A percentile compares a stretch with the other conserved stretches of the same genome.
Evolutionary conservation across 129 eudicot species (phyloP).

Genomic region (Logfia minima): DNA sequence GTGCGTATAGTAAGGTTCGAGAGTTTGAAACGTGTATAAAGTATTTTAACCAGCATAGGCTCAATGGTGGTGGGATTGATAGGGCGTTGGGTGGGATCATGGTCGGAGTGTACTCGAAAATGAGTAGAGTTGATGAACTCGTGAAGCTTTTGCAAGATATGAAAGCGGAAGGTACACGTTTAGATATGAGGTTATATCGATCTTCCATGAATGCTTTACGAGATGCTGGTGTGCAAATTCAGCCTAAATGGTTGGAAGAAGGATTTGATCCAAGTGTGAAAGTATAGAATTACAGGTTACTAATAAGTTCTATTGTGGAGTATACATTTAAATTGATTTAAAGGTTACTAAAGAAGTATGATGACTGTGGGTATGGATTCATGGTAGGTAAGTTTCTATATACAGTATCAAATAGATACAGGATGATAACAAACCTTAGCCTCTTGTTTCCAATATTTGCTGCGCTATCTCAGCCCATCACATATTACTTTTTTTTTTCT

Average conservation of each 20-base stretch:
- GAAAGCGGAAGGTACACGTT: conserved; percentile 55
- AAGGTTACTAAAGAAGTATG: neutral
- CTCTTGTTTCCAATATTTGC: neutral
- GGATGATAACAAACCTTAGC: conserved; percentile 13
- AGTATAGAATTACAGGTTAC: conserved; percentile 6
- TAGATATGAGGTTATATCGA: conserved; percentile 70
- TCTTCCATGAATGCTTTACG: conserved; percentile 77
- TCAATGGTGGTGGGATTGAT: conserved; percentile 64
- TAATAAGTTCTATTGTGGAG: neutral
- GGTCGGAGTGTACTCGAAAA: conserved; percentile 87
- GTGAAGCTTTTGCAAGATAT: conserved; percentile 81
- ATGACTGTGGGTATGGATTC: neutral
- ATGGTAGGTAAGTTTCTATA: neutral
- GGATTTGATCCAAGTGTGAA: conserved; percentile 28
- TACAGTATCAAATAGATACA: neutral
- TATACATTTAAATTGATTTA: neutral
- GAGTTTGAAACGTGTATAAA: conserved; percentile 61
- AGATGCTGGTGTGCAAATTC: conserved; percentile 76
- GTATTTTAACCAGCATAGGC: conserved; percentile 57
- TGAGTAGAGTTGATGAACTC: conserved; percentile 59
- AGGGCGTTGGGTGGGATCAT: conserved; percentile 87
- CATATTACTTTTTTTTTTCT: too few species aligned
- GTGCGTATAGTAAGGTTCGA: conserved; percentile 64
- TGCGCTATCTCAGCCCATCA: neutral
- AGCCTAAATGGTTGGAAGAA: conserved; percentile 67